A percentile compares a stretch with the other conserved stretches of the same genome.
These are phyloP conservation scores for Leccinum uliginosum DNA, from an alignment of 768 basidiomycete species.

Conservation along the genomic window DNA sequence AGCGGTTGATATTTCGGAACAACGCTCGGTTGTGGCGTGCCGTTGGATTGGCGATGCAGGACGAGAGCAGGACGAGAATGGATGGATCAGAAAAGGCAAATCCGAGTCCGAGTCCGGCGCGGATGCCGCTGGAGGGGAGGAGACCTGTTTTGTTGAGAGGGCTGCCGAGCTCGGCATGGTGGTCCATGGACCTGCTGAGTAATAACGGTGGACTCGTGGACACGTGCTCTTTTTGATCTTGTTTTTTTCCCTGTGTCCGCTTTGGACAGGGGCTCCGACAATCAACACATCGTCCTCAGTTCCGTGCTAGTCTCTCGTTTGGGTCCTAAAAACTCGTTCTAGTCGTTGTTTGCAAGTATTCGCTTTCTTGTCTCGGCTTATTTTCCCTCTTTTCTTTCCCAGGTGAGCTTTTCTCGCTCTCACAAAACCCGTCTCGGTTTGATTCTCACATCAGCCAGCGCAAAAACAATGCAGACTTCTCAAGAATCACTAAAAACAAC, in stretches of 20 bases:
- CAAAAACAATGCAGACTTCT: slow-evolving; percentile 32
- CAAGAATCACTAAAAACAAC: slow-evolving; percentile 21
- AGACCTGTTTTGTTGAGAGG: neutral
- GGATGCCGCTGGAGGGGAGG: neutral
- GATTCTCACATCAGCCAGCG: slow-evolving; percentile 28
- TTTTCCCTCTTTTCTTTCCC: neutral
- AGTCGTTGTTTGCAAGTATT: slow-evolving; percentile 3
- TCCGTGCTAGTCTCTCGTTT: slow-evolving; percentile 10
- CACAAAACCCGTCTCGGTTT: slow-evolving; percentile 1
- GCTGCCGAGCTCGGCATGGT: slow-evolving; percentile 11
- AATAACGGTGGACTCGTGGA: slow-evolving; percentile 16
- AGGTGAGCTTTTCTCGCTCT: slow-evolving; percentile 12
- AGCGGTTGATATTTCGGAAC: too few species aligned
- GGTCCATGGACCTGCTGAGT: slow-evolving; percentile 29
- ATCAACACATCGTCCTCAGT: slow-evolving; percentile 29
- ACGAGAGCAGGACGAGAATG: slow-evolving; percentile 18
- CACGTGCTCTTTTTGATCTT: slow-evolving; percentile 32
- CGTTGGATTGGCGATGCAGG: slow-evolving; percentile 5
- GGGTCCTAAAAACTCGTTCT: slow-evolving; percentile 14
- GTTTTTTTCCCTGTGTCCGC: slow-evolving; percentile 34
- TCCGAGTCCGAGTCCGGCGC: slow-evolving; percentile 4
- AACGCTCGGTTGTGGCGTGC: slow-evolving; percentile 5
- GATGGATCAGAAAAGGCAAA: neutral
- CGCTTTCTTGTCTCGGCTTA: neutral
- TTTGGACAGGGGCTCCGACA: slow-evolving; percentile 36